A percentile compares a stretch with the other conserved stretches of the same genome.
Evolutionary conservation across 106 monocot genomes (phyloP).

Genomic region (Allium cepa): DNA sequence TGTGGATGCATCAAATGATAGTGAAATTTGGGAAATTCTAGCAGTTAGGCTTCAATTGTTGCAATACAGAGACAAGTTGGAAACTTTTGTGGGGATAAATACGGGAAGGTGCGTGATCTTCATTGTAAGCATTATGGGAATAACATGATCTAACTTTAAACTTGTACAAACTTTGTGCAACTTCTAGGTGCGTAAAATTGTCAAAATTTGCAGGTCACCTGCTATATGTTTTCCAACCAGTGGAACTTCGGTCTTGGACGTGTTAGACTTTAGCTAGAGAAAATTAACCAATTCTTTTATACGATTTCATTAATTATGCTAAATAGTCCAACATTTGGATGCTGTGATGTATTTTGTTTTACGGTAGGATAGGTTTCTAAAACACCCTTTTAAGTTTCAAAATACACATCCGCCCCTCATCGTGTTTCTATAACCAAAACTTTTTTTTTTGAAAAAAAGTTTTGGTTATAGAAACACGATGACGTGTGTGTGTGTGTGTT

Average conservation of each 20-base stretch:
- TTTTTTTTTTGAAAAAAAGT: no score
- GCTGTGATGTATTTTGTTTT: no score
- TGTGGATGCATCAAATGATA: constrained; percentile 28
- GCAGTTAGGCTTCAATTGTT: constrained; percentile 65
- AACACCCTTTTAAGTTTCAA: no score
- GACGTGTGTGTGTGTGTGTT: neutral
- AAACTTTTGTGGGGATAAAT: constrained; percentile 89
- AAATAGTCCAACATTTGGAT: no score
- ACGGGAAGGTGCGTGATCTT: constrained; percentile 74
- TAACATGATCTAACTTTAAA: neutral
- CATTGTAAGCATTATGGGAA: neutral
- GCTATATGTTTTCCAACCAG: neutral
- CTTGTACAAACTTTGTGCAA: neutral
- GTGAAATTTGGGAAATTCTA: constrained; percentile 45
- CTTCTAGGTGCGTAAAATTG: neutral
- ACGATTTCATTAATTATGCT: no score
- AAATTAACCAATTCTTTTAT: neutral
- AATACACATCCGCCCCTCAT: no score
- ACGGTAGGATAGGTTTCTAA: no score
- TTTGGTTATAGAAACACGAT: no score
- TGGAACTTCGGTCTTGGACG: neutral
- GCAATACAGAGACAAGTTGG: constrained; percentile 71
- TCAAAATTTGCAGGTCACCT: neutral
- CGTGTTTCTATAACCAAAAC: no score
- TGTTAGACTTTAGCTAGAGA: neutral